These are phyloP conservation scores for Yamadazyma tumulicola DNA, from an alignment of 805 yeast genomes.

Conservation along the genomic window DNA sequence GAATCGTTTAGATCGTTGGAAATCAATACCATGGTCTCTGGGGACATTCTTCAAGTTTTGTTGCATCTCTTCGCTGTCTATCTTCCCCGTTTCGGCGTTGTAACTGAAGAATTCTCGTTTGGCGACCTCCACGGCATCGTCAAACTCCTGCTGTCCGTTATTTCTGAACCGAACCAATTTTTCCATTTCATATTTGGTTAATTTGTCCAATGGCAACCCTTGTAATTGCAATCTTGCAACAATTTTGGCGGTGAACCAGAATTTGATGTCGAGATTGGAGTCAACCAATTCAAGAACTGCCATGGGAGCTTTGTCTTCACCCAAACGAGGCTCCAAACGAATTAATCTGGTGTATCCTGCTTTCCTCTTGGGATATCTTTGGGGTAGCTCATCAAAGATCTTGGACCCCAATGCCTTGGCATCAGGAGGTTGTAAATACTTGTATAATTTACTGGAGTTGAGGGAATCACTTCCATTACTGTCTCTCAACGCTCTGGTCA, in stretches of 20 bases:
- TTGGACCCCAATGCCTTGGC: slow-evolving; percentile 48
- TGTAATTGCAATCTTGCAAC: slow-evolving; percentile 78
- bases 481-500: slow-evolving; percentile 25
- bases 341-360: slow-evolving; percentile 88
- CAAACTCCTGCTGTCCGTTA: slow-evolving; percentile 54
- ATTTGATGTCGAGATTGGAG: slow-evolving; percentile 56
- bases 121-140: slow-evolving; percentile 55
- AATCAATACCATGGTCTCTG: slow-evolving; percentile 17
- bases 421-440: slow-evolving; percentile 49
- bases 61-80: slow-evolving; percentile 20
- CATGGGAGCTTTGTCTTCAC: slow-evolving; percentile 85
- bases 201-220: slow-evolving; percentile 45
- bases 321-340: slow-evolving; percentile 77
- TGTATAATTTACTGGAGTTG: slow-evolving; percentile 15
- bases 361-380: slow-evolving; percentile 57
- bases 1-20: slow-evolving; percentile 31
- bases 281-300: slow-evolving; percentile 85
- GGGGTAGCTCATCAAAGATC: slow-evolving; percentile 59
- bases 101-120: slow-evolving; percentile 34
- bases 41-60: slow-evolving; percentile 34
- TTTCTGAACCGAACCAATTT: slow-evolving; percentile 45
- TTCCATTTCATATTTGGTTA: slow-evolving; percentile 54
- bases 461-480: slow-evolving; percentile 15
- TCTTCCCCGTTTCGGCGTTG: slow-evolving; percentile 26
- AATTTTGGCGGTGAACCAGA: slow-evolving; percentile 74